These are phyloP conservation scores for Hypoxylon sp. DNA, from an alignment of 2,329 filamentous ascomycete species.

Conservation along the genomic window DNA sequence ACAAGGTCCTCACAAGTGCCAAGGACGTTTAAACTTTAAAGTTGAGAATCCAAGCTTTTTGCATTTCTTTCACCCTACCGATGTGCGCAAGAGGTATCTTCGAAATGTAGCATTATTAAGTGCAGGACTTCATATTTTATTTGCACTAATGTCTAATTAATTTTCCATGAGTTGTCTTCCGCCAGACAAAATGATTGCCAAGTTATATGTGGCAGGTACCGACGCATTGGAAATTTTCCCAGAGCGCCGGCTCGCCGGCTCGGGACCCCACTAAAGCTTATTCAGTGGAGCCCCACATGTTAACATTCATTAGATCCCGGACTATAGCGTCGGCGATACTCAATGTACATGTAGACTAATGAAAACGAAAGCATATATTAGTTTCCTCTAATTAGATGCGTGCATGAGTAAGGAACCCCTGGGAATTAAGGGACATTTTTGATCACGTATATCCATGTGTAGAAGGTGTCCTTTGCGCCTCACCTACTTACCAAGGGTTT, in stretches of 20 bases:
- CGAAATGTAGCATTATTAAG: background rate
- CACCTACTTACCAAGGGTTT: background rate
- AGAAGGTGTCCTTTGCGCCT: background rate
- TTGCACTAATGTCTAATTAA: background rate
- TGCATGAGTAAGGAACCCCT: background rate
- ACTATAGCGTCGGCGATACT: background rate
- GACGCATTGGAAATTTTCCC: slow-evolving; percentile 8
- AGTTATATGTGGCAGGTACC: background rate
- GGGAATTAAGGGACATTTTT: background rate
- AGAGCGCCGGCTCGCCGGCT: background rate
- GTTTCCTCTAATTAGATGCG: background rate
- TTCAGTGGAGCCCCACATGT: slow-evolving; percentile 12
- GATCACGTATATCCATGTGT: background rate
- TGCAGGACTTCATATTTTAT: background rate
- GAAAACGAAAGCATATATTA: background rate
- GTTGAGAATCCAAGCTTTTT: background rate
- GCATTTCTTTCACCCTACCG: background rate
- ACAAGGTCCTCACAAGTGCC: background rate
- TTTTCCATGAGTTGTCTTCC: background rate
- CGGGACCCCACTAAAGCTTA: slow-evolving; percentile 3
- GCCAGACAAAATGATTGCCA: background rate
- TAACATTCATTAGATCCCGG: background rate
- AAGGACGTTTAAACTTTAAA: background rate
- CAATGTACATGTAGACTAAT: background rate
- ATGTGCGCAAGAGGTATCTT: background rate